Evolutionary conservation across 768 basidiomycete species (phyloP).

Genomic region (Kwoniella sp.): DNA sequence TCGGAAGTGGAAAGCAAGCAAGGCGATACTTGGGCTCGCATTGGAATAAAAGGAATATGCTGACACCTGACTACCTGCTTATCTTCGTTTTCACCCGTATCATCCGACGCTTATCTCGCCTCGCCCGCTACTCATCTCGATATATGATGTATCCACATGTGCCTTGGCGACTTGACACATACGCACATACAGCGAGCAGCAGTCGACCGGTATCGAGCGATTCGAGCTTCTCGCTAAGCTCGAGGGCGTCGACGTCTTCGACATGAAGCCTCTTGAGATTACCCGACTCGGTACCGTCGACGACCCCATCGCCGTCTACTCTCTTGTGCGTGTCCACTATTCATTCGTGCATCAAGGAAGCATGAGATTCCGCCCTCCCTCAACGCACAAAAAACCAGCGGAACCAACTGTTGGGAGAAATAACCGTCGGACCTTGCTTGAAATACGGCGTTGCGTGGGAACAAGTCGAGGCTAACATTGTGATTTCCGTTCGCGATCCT

Average conservation of each 20-base stretch:
- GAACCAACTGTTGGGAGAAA: no score
- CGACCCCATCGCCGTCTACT: constrained; percentile 83
- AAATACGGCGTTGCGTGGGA: no score
- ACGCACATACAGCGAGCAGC: constrained; percentile 61
- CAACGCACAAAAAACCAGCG: no score
- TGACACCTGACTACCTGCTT: neutral
- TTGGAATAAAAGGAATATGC: no score
- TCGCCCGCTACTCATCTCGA: no score
- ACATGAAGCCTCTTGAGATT: constrained; percentile 78
- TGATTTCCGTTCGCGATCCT: neutral
- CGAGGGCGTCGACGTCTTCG: constrained; percentile 87
- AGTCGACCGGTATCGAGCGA: constrained; percentile 95
- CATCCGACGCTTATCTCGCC: no score
- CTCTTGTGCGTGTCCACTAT: constrained; percentile 66
- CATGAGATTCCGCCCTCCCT: no score
- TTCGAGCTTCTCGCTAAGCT: constrained; percentile 86
- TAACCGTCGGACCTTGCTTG: no score
- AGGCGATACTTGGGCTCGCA: no score
- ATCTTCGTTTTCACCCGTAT: neutral
- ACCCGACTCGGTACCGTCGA: constrained; percentile 83
- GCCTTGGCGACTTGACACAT: no score
- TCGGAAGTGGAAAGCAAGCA: no score
- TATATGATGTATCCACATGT: no score
- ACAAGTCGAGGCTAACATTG: neutral
- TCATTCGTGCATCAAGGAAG: constrained; percentile 14